These are phyloP conservation scores for Blastobotrys mokoenaii DNA, from an alignment of 805 yeast genomes.

Conservation along the genomic window DNA sequence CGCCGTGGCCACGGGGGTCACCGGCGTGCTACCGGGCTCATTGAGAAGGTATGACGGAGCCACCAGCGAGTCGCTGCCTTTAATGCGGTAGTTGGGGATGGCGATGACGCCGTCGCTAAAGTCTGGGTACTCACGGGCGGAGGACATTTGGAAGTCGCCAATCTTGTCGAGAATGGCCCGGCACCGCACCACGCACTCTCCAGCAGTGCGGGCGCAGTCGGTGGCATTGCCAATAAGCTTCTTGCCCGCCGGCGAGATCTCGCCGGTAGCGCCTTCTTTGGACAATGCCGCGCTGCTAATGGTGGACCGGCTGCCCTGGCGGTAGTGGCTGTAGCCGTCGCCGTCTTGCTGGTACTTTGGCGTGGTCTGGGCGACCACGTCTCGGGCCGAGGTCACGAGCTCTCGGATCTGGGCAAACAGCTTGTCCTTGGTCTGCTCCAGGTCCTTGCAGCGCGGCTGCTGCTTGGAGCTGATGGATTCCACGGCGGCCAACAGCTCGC, in stretches of 20 bases:
- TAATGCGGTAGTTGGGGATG: conserved; percentile 5
- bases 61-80: neutral
- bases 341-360: conserved; percentile 3
- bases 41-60: conserved; percentile 1
- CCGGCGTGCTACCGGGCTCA: neutral
- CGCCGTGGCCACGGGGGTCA: neutral
- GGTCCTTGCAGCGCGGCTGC: conserved; percentile 22
- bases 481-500: conserved; percentile 31
- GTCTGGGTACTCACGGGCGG: conserved; percentile 23
- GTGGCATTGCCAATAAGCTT: conserved; percentile 23
- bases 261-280: too few relatives aligned
- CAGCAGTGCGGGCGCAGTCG: conserved; percentile 28
- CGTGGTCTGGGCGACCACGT: conserved; percentile 22
- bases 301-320: neutral
- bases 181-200: conserved; percentile 27
- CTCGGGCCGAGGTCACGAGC: conserved; percentile 31
- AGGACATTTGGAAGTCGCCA: conserved; percentile 26
- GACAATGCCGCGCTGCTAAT: too few relatives aligned
- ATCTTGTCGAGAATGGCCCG: conserved; percentile 19
- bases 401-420: conserved; percentile 27
- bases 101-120: conserved; percentile 20
- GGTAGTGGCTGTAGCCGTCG: neutral
- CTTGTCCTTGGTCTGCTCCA: conserved; percentile 27
- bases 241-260: conserved; percentile 14
- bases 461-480: conserved; percentile 25